phyloP scores from a whole-genome alignment of 106 monocot species.

The Chionographis japonica region DNA sequence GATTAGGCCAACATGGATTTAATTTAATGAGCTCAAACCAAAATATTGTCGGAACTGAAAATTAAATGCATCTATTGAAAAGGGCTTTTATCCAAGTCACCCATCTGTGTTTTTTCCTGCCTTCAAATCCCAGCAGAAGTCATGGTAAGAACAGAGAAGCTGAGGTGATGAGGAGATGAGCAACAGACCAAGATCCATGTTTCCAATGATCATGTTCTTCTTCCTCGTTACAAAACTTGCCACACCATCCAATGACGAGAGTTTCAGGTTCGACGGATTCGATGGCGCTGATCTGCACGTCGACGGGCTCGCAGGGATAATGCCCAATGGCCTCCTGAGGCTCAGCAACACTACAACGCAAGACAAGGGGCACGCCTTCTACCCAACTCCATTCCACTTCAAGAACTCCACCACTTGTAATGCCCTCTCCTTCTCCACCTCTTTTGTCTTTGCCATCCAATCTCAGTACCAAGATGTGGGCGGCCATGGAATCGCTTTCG shows the following conservation, averaged over 20 bases:
- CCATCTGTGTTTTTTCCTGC: too few species aligned
- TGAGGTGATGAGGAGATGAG: too few species aligned
- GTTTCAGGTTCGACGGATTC: constrained; percentile 11
- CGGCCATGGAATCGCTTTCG: neutral
- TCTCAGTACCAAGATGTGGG: neutral
- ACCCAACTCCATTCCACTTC: neutral
- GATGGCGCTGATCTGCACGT: neutral
- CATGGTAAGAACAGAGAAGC: too few species aligned
- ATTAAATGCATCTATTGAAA: too few species aligned
- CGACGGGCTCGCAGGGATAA: neutral
- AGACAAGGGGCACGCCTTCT: neutral
- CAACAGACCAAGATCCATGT: too few species aligned
- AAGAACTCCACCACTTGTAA: neutral
- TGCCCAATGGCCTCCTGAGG: neutral
- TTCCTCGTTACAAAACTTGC: too few species aligned
- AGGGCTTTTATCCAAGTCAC: too few species aligned
- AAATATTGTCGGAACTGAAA: too few species aligned
- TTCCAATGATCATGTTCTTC: too few species aligned
- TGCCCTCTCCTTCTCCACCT: neutral
- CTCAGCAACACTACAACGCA: neutral
- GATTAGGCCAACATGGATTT: too few species aligned
- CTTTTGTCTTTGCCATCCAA: neutral
- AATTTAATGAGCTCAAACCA: too few species aligned
- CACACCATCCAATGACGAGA: neutral
- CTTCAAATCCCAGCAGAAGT: too few species aligned